A percentile compares a stretch with the other conserved stretches of the same genome.
These are phyloP conservation scores for Citrus sinensis DNA, from an alignment of 345 rosid genomes.

Conservation along the genomic window DVS_A1.0 CM039162.1:32009501-32010000, in stretches of 20 bases:
- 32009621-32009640: slow-evolving; percentile 68
- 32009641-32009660: slow-evolving; percentile 87
- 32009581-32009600: slow-evolving; percentile 69
- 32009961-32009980: slow-evolving; percentile 62
- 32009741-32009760: slow-evolving; percentile 75
- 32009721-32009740: slow-evolving; percentile 82
- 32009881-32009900: slow-evolving; percentile 85
- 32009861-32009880: slow-evolving; percentile 86
- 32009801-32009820: slow-evolving; percentile 82
- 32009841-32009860: slow-evolving; percentile 81
- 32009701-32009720: slow-evolving; percentile 85
- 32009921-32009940: slow-evolving; percentile 86
- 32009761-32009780: slow-evolving; percentile 63
- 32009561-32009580: slow-evolving; percentile 64
- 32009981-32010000: slow-evolving; percentile 79
- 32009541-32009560: slow-evolving; percentile 43
- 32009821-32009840: slow-evolving; percentile 77
- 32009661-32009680: slow-evolving; percentile 88
- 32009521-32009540: slow-evolving; percentile 79
- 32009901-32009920: slow-evolving; percentile 83
- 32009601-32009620: slow-evolving; percentile 82
- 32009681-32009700: slow-evolving; percentile 90
- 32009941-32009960: slow-evolving; percentile 93
- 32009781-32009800: slow-evolving; percentile 97
- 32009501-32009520: slow-evolving; percentile 79